Percentiles rank a stretch among this genome's conserved stretches.
phyloP scores from a whole-genome alignment of 371 early-diverging fungal species.

The Haplosporangium sp. region DNA sequence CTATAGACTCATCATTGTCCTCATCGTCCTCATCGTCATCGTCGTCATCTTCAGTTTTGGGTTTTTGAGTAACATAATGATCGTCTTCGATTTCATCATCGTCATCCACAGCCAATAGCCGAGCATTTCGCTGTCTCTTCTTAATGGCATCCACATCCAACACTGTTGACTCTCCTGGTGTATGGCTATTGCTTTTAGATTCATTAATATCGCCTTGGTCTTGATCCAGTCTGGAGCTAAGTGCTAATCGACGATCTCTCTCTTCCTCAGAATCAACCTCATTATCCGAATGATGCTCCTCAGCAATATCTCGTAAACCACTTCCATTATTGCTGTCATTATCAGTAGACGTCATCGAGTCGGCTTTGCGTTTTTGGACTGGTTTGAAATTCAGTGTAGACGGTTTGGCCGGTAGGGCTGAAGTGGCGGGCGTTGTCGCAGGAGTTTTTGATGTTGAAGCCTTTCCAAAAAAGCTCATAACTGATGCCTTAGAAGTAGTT shows the following conservation, averaged over 20 bases:
- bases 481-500: slow-evolving; percentile 26
- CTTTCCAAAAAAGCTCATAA: slow-evolving; percentile 52
- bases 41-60: not conserved
- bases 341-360: slow-evolving; percentile 17
- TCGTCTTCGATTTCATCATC: slow-evolving; percentile 41
- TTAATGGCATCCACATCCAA: slow-evolving; percentile 32
- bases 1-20: slow-evolving; percentile 34
- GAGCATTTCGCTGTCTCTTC: slow-evolving; percentile 36
- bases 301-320: not conserved
- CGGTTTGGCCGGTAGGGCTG: slow-evolving; percentile 4
- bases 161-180: not conserved
- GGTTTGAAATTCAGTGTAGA: slow-evolving; percentile 30
- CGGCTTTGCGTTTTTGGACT: slow-evolving; percentile 49
- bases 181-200: not conserved
- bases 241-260: slow-evolving; percentile 48
- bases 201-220: slow-evolving; percentile 25
- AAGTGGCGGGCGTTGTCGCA: not conserved
- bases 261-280: slow-evolving; percentile 54
- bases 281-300: slow-evolving; percentile 22
- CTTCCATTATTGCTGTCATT: not conserved
- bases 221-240: slow-evolving; percentile 41
- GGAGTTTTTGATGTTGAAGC: slow-evolving; percentile 22
- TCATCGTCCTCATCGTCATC: slow-evolving; percentile 28
- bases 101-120: slow-evolving; percentile 36
- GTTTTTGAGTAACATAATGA: not conserved